Percentiles rank a stretch among this genome's conserved stretches.
These are phyloP conservation scores for Anisodus acutangulus DNA, from an alignment of 257 asterid genomes.

Conservation along the genomic window DNA sequence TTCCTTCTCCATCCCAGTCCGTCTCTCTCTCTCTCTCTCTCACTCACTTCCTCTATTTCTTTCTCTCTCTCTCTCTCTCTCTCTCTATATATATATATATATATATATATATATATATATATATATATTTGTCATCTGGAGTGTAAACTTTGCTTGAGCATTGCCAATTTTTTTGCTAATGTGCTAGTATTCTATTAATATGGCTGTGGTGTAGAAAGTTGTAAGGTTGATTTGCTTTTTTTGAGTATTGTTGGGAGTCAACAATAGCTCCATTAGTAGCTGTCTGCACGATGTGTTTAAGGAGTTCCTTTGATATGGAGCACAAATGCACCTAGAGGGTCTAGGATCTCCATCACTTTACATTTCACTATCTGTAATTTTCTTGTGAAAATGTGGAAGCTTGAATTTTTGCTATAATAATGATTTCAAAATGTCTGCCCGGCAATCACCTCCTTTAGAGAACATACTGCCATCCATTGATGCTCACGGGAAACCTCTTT, in stretches of 20 bases:
- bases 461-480: too few relatives aligned
- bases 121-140: too few relatives aligned
- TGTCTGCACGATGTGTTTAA: not conserved
- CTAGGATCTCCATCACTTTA: not conserved
- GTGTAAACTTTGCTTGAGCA: too few relatives aligned
- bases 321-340: not conserved
- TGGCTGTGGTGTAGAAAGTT: conserved; percentile 23
- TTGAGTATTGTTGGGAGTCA: not conserved
- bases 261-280: not conserved
- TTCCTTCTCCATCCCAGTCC: not conserved
- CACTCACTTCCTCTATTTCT: too few relatives aligned
- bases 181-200: not conserved
- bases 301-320: not conserved
- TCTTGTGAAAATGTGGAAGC: not conserved
- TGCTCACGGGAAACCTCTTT: not conserved
- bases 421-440: too few relatives aligned
- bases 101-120: too few relatives aligned
- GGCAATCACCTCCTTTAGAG: too few relatives aligned
- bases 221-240: not conserved
- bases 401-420: not conserved
- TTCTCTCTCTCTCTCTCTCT: too few relatives aligned
- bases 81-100: too few relatives aligned
- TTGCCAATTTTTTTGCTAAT: too few relatives aligned
- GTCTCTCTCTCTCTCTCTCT: too few relatives aligned
- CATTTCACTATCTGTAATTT: not conserved